Evolutionary conservation across 108 stramenopile species (phyloP), one percentile per base, ranked within the genome.

Genomic region (Cyclotella sp.): DNA sequence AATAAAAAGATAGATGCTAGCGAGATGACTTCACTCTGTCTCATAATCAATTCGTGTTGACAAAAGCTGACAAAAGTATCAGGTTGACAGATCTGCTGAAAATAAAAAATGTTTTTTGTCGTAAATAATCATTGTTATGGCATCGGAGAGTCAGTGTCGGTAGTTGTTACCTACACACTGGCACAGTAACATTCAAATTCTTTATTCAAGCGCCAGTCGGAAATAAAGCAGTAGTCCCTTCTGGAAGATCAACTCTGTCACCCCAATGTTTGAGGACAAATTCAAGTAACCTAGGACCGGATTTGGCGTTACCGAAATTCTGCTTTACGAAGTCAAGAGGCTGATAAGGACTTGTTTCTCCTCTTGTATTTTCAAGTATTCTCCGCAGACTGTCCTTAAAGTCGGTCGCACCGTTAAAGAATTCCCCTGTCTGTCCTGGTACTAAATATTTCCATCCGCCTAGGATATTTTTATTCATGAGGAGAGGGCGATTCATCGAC

Each of bases 371-470:
- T 47, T 76, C 69, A 41, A 81, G 78, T 68, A 81, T 81, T 46
- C 14, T 76, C 26, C 63, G 44, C 3, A 80, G 55, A 29, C 70
- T 67, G 21, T 47, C 69, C 51, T 75, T 75, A 46, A 84, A 81
- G 54, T 81, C 79, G 10, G 71, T 57, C n/a, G 73, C 65, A 47
- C 81, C 84, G 64, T 81, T 40, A 34, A 84, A 84, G 49, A 77
- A 81, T 41, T 84, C 84, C 7, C 84, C 84, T 7, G 80, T 84
- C 51, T 73, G 29, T 39, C 78, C 78, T 15, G 78, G 78, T 24
- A 70, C 5, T 22, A 84, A 21, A 52, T 84, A 84, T 46, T 84
- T 82, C 84, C 84, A 84, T 3, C 84, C 84, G 39, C 84, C 84
- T 44, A 84, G 57, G 19, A 84, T 84, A 41, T 84, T 81, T 16